Conservation (phyloP, 306 rosid species). For the Chamaecrista fasciculata region DNA sequence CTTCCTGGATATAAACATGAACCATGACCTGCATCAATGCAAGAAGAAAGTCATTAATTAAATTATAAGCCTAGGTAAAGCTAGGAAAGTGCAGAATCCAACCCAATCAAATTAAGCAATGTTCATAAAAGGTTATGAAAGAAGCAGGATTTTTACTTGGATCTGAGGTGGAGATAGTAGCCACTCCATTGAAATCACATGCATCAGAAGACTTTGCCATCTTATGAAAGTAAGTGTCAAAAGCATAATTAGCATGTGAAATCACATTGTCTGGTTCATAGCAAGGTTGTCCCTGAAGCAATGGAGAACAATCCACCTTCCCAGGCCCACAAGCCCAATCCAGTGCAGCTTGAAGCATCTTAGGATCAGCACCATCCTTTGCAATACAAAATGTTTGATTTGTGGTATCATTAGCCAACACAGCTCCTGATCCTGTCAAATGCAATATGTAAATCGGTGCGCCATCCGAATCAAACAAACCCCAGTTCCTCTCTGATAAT, state of each 20-base stretch:
- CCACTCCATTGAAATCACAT: constrained; percentile 88
- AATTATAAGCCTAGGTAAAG: background rate
- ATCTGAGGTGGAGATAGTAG: constrained; percentile 76
- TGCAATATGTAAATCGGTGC: constrained; percentile 58
- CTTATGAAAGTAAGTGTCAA: constrained; percentile 66
- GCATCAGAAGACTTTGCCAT: constrained; percentile 61
- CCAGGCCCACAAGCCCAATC: constrained; percentile 99
- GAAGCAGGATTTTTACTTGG: constrained; percentile 60
- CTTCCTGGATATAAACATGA: constrained; percentile 62
- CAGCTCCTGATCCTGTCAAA: constrained; percentile 61
- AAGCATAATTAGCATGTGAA: constrained; percentile 77
- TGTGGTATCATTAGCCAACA: constrained; percentile 67
- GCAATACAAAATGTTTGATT: constrained; percentile 64
- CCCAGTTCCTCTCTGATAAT: constrained; percentile 76
- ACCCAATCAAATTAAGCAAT: background rate
- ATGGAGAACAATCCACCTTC: constrained; percentile 70
- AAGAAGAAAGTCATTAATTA: background rate
- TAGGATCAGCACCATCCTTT: constrained; percentile 64
- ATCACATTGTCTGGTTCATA: constrained; percentile 76
- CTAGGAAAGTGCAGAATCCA: background rate
- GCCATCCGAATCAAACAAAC: constrained; percentile 61
- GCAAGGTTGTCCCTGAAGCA: constrained; percentile 75
- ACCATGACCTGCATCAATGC: constrained; percentile 61
- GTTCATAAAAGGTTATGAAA: background rate
- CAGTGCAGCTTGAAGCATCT: constrained; percentile 90